Conservation (phyloP, 805 yeast genomes). For the Hermanozyma aechmeae region DNA sequence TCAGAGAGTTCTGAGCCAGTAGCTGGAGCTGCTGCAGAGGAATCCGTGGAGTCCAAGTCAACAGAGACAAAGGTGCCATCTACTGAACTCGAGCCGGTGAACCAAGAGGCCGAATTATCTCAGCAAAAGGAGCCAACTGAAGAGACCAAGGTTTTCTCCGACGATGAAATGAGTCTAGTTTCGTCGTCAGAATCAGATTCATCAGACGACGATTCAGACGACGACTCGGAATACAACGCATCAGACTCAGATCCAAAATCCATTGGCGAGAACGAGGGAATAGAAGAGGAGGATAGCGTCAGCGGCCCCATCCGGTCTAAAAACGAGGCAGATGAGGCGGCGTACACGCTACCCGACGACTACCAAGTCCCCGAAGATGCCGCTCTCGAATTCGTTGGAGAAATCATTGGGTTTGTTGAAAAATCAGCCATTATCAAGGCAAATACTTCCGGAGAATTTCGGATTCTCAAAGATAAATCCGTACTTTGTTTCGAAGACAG, state of each 20-base stretch:
- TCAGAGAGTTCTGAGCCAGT: not conserved
- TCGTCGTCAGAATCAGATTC: conserved; percentile 5
- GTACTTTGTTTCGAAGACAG: conserved; percentile 70
- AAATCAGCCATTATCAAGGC: conserved; percentile 67
- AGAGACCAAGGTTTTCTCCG: conserved; percentile 5
- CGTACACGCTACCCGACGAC: conserved; percentile 59
- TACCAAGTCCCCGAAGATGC: conserved; percentile 51
- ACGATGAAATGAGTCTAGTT: conserved; percentile 8
- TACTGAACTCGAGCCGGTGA: not conserved
- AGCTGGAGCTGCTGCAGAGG: not conserved
- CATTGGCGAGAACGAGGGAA: too few species aligned
- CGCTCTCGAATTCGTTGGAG: conserved; percentile 66
- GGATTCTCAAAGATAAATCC: conserved; percentile 74
- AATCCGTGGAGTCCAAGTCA: not conserved
- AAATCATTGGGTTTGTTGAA: conserved; percentile 60
- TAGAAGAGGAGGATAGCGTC: conserved; percentile 35
- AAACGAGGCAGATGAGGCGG: conserved; percentile 67
- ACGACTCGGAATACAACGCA: not conserved
- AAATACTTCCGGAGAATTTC: conserved; percentile 68
- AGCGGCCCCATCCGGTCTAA: conserved; percentile 68
- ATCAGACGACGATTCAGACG: conserved; percentile 2
- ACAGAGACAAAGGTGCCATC: not conserved
- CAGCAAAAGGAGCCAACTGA: conserved; percentile 1
- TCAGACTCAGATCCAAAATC: conserved; percentile 12
- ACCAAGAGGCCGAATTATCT: not conserved